These are phyloP conservation scores for Neopestalotiopsis clavispora DNA, from an alignment of 2,329 filamentous ascomycete genomes.

Conservation along the genomic window DNA sequence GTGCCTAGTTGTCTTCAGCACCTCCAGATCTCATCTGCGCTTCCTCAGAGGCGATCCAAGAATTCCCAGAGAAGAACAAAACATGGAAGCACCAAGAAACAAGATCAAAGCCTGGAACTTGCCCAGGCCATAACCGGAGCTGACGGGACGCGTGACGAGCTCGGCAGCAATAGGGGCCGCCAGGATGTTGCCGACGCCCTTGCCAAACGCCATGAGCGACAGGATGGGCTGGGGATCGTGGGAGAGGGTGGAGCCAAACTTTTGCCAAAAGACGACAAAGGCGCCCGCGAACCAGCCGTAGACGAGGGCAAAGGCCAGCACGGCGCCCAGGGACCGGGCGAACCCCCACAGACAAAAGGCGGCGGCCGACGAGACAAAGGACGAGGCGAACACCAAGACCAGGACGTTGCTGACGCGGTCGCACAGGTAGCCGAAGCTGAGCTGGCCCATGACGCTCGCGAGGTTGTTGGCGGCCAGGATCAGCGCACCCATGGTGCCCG, in stretches of 20 bases:
- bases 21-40: neutral
- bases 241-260: conserved; percentile 32
- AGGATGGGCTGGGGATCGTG: conserved; percentile 33
- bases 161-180: conserved; percentile 31
- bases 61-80: conserved; percentile 11
- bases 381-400: neutral
- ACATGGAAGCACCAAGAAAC: conserved; percentile 1
- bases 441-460: conserved; percentile 56
- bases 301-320: conserved; percentile 64
- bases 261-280: conserved; percentile 66
- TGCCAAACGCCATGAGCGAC: conserved; percentile 35
- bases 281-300: conserved; percentile 71
- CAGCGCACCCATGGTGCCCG: conserved; percentile 9
- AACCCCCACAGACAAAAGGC: conserved; percentile 68
- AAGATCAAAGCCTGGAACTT: conserved; percentile 10
- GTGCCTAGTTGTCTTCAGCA: neutral
- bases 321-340: conserved; percentile 53
- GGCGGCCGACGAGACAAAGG: conserved; percentile 47
- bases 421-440: conserved; percentile 65
- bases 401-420: conserved; percentile 53
- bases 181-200: conserved; percentile 34
- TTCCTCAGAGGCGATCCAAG: neutral
- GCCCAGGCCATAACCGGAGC: conserved; percentile 6
- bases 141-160: conserved; percentile 20
- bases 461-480: conserved; percentile 16